phyloP scores from a whole-genome alignment of 176 grass and related monocot genomes.

The Phragmites australis region DNA sequence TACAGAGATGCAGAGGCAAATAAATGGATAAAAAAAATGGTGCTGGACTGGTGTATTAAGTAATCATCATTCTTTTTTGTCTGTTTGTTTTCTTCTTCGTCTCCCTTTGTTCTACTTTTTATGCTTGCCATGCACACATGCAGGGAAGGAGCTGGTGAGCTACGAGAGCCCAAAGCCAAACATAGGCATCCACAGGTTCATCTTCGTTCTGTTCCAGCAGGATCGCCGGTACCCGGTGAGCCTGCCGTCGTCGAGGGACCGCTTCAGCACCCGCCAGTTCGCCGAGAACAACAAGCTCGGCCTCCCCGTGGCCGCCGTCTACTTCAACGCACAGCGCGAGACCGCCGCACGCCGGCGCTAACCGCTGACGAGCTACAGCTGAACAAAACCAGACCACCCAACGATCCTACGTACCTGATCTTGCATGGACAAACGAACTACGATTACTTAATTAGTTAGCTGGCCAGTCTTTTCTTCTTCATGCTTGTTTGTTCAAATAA shows the following conservation, averaged over 20 bases:
- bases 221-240: conserved; percentile 46
- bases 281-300: conserved; percentile 70
- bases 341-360: conserved; percentile 80
- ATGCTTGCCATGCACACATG: conserved; percentile 14
- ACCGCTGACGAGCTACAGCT: not conserved
- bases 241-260: conserved; percentile 53
- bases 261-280: conserved; percentile 77
- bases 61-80: not conserved
- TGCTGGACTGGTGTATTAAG: not conserved
- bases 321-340: conserved; percentile 84
- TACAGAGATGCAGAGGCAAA: conserved; percentile 14
- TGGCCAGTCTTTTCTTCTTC: not conserved
- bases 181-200: conserved; percentile 84
- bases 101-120: not conserved
- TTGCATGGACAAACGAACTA: conserved; percentile 7
- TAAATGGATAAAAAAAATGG: not conserved
- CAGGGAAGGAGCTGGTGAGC: conserved; percentile 73
- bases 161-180: conserved; percentile 77
- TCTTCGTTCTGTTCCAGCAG: conserved; percentile 78
- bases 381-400: not conserved
- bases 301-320: conserved; percentile 73
- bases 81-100: not conserved
- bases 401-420: conserved; percentile 15
- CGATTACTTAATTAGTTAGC: not conserved
- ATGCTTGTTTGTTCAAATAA: conserved; percentile 45